Base-by-base conservation (phyloP, 208 protist genomes). In the Leishmania lainsoni region DNA sequence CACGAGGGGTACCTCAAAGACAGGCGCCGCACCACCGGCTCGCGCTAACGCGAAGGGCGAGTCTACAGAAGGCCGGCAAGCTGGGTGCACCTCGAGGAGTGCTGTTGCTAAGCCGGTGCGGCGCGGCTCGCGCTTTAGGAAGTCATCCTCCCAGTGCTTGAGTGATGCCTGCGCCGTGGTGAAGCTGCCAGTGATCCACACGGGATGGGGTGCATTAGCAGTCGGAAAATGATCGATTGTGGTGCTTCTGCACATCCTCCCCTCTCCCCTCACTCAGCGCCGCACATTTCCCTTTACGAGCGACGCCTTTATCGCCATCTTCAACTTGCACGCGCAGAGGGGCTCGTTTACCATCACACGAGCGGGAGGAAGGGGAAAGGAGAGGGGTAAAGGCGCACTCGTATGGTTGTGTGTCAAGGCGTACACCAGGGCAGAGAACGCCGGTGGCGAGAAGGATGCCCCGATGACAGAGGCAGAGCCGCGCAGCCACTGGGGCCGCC, bases 261-360 rank as follows among this genome's bases (percentile, higher is more conserved):
- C 17, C 29, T 5, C 17, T 20, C 29, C 29, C n/a, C 71, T 39
- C 9, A 39, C 32, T 4, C 68, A n/a, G 48, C 56, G 17, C 56
- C 74, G 6, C 66, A 52, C 39, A 75, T 85, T 29, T 81, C 76
- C 10, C 76, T 85, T 12, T 85, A 78, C 52, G 81, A 85, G 63
- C 76, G 81, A 14, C 81, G 76, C 22, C 76, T 85, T 5, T 56
- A 73, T 0, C 70, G 76, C 0, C 39, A 52, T 39, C 76, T 85
- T 49, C 81, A 85, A 16, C 81, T 65, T 48, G 81, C 81, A 42
- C 81, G 81, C 76, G 32, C 63, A 0, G 29, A 59, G 16, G 81
- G 77, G 51, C 39, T 52, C 42, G 26, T 54, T 20, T 66, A 49
- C 17, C 20, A 45, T 10, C 52, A 35, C 52, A 32, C 9, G 8